phyloP scores from a whole-genome alignment of 176 grass and related monocot genomes.

The Phoenix dactylifera region DNA sequence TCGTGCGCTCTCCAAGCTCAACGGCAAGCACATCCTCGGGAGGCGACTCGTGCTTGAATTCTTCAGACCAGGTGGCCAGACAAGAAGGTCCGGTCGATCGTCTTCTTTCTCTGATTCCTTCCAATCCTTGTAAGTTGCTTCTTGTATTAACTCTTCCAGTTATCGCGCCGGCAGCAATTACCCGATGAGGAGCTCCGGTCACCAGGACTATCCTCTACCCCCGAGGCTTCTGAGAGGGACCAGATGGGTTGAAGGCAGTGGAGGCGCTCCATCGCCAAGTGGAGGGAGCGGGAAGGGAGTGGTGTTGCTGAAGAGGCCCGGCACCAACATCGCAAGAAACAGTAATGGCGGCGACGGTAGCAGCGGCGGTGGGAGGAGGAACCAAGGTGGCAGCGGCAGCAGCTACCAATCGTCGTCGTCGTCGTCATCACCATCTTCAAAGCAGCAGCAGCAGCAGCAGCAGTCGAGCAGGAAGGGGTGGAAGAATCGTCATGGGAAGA shows the following conservation, averaged over 20 bases:
- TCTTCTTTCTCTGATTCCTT: too few species aligned
- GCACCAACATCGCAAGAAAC: neutral
- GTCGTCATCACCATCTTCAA: neutral
- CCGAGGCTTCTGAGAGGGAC: slow-evolving; percentile 2
- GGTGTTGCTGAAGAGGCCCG: slow-evolving; percentile 39
- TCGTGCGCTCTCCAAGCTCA: slow-evolving; percentile 56
- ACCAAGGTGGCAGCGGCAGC: slow-evolving; percentile 2
- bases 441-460: slow-evolving; percentile 20
- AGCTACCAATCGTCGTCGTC: neutral
- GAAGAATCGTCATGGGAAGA: slow-evolving; percentile 15
- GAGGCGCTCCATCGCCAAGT: neutral
- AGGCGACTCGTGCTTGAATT: slow-evolving; percentile 59
- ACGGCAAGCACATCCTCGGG: slow-evolving; percentile 65
- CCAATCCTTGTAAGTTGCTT: too few species aligned
- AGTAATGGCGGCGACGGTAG: neutral
- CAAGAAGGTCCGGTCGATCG: slow-evolving; percentile 23
- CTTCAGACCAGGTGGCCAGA: slow-evolving; percentile 33
- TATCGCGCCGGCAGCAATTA: neutral
- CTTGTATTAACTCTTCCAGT: too few species aligned
- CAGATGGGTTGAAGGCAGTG: slow-evolving; percentile 12
- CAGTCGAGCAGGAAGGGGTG: slow-evolving; percentile 21
- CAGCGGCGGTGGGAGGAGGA: slow-evolving; percentile 27
- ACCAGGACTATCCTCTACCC: neutral
- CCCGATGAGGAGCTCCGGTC: neutral
- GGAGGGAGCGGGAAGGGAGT: neutral